Conservation (phyloP, 495 filamentous ascomycete genomes). For the Copromyces sp. region DNA sequence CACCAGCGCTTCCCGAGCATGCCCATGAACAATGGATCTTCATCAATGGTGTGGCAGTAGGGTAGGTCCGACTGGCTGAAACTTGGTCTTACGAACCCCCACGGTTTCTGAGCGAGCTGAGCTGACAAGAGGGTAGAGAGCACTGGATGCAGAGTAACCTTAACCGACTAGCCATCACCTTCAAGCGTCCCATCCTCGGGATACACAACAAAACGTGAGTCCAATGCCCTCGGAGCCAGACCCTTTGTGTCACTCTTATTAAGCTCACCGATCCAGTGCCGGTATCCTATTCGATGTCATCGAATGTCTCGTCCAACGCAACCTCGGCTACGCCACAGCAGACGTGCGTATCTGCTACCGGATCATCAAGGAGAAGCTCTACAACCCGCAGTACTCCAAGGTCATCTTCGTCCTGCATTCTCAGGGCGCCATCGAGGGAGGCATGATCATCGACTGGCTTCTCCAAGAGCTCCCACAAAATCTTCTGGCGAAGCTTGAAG, state of each 20-base stretch:
- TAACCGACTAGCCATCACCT: conserved; percentile 61
- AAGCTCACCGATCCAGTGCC: conserved; percentile 9
- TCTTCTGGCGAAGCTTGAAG: conserved; percentile 58
- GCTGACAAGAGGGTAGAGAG: conserved; percentile 23
- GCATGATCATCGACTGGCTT: conserved; percentile 69
- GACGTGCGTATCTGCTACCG: conserved; percentile 52
- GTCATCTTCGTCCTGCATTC: conserved; percentile 72
- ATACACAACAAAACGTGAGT: conserved; percentile 68
- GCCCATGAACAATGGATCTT: conserved; percentile 63
- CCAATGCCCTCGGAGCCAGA: background rate
- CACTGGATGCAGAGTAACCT: conserved; percentile 59
- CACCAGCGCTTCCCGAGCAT: conserved; percentile 30
- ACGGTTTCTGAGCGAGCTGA: background rate
- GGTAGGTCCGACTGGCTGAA: conserved; percentile 29
- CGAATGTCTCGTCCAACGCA: conserved; percentile 68
- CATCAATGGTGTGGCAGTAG: conserved; percentile 57
- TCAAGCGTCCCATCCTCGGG: conserved; percentile 64
- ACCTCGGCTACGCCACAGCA: conserved; percentile 59
- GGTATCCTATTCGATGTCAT: conserved; percentile 67
- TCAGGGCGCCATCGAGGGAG: conserved; percentile 71
- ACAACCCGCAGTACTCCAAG: conserved; percentile 51
- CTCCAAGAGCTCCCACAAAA: conserved; percentile 63
- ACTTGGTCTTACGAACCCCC: background rate
- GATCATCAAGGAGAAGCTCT: conserved; percentile 48
- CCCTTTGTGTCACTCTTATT: conserved; percentile 1